Evolutionary conservation across 306 rosid species (phyloP).

Genomic region (Inga laurina): DNA sequence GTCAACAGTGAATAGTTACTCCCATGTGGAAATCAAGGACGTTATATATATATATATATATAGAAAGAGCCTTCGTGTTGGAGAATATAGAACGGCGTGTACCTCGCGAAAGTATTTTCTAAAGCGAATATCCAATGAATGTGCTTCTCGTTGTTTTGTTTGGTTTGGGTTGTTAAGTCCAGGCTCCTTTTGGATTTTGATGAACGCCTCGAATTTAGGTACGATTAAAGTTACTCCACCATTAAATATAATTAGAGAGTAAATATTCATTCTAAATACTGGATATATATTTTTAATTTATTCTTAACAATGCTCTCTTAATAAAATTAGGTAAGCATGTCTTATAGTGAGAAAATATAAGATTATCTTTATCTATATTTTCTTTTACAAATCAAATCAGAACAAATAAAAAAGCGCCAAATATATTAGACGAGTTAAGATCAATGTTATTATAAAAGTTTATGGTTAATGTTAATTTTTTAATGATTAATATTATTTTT

Average conservation of each 20-base stretch:
- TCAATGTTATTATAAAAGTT: no score
- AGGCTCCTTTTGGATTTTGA: neutral
- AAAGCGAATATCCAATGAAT: neutral
- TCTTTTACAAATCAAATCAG: neutral
- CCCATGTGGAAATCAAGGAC: neutral
- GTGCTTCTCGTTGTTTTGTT: neutral
- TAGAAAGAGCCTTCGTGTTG: neutral
- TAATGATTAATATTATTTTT: no score
- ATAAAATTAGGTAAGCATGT: no score
- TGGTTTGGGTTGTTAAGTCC: neutral
- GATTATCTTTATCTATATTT: neutral
- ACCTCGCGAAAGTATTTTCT: neutral
- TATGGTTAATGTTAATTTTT: no score
- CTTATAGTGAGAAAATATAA: no score
- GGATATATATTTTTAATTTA: no score
- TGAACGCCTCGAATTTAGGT: neutral
- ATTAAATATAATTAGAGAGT: no score
- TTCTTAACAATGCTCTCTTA: no score
- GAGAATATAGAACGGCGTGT: neutral
- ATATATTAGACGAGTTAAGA: no score
- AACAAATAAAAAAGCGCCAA: neutral
- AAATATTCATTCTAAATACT: no score
- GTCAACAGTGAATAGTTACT: slow-evolving; percentile 16
- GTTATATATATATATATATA: neutral
- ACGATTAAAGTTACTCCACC: no score